phyloP scores from a whole-genome alignment of 768 basidiomycete genomes.

The Lactarius akahatsu region DNA sequence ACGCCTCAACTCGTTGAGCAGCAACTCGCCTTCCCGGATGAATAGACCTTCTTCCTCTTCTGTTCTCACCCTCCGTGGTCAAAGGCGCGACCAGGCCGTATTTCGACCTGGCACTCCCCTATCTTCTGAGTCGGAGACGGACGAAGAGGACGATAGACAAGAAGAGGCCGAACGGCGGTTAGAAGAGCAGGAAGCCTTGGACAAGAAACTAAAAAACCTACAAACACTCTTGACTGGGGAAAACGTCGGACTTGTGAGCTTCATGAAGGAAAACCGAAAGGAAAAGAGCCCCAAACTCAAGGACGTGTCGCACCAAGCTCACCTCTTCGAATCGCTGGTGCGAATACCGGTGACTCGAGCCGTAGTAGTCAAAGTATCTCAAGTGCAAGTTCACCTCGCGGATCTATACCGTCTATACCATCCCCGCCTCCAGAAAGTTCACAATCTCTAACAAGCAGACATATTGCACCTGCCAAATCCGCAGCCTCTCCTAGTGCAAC shows the following conservation, averaged over 20 bases:
- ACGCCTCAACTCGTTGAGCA: constrained; percentile 65
- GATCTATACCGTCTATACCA: constrained; percentile 79
- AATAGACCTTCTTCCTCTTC: constrained; percentile 64
- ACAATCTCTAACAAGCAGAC: constrained; percentile 38
- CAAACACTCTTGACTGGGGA: constrained; percentile 75
- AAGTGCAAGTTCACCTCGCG: constrained; percentile 68
- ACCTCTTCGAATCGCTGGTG: constrained; percentile 39
- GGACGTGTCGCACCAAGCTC: constrained; percentile 41
- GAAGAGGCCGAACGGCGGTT: constrained; percentile 67
- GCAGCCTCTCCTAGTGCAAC: constrained; percentile 11
- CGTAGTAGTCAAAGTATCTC: constrained; percentile 72
- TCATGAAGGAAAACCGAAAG: constrained; percentile 29
- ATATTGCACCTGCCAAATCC: constrained; percentile 19
- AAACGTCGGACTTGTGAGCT: constrained; percentile 62
- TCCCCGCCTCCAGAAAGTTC: constrained; percentile 60
- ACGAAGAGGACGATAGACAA: constrained; percentile 56
- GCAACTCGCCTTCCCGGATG: constrained; percentile 45
- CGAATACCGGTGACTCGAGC: constrained; percentile 36
- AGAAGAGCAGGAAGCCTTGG: constrained; percentile 67
- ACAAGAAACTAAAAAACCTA: constrained; percentile 65
- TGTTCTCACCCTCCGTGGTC: constrained; percentile 56
- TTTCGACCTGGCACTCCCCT: constrained; percentile 28
- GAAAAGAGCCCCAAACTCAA: constrained; percentile 29
- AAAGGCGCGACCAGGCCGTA: constrained; percentile 24
- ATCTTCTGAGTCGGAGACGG: constrained; percentile 38